Evolutionary conservation across 1,284 basidiomycete species (phyloP).

Genomic region (Baeospora myosura): DNA sequence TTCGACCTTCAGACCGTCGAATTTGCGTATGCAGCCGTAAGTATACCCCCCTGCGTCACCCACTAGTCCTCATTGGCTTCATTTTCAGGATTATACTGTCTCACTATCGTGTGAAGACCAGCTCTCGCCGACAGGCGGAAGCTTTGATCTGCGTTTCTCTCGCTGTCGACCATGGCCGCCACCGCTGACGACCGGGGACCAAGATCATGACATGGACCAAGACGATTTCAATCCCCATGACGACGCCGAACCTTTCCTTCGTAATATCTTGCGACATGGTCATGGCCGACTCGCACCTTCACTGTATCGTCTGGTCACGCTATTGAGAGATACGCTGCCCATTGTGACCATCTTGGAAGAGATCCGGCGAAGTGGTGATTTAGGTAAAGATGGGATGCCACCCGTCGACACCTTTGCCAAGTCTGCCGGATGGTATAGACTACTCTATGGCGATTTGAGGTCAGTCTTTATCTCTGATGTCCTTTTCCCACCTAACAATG

Average conservation of each 20-base stretch:
- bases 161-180: slow-evolving; percentile 26
- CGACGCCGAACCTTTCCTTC: slow-evolving; percentile 64
- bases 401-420: slow-evolving; percentile 65
- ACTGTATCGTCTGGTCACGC: slow-evolving; percentile 53
- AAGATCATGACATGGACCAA: slow-evolving; percentile 17
- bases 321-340: slow-evolving; percentile 68
- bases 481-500: background rate
- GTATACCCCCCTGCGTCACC: slow-evolving; percentile 9
- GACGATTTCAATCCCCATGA: slow-evolving; percentile 59
- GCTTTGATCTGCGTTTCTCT: slow-evolving; percentile 68
- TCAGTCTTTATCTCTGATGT: slow-evolving; percentile 21
- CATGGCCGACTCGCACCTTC: slow-evolving; percentile 57
- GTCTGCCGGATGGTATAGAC: slow-evolving; percentile 72
- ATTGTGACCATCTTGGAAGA: slow-evolving; percentile 64
- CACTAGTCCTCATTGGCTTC: background rate
- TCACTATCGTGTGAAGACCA: slow-evolving; percentile 71
- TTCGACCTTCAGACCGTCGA: slow-evolving; percentile 89
- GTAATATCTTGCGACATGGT: slow-evolving; percentile 56
- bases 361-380: slow-evolving; percentile 41
- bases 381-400: slow-evolving; percentile 28
- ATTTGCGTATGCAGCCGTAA: slow-evolving; percentile 65
- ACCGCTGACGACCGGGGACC: slow-evolving; percentile 22
- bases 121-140: slow-evolving; percentile 53
- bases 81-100: slow-evolving; percentile 57
- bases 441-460: slow-evolving; percentile 63